Conservation (phyloP, 2,329 filamentous ascomycete genomes). For the Pestalotiopsis sp. region DNA sequence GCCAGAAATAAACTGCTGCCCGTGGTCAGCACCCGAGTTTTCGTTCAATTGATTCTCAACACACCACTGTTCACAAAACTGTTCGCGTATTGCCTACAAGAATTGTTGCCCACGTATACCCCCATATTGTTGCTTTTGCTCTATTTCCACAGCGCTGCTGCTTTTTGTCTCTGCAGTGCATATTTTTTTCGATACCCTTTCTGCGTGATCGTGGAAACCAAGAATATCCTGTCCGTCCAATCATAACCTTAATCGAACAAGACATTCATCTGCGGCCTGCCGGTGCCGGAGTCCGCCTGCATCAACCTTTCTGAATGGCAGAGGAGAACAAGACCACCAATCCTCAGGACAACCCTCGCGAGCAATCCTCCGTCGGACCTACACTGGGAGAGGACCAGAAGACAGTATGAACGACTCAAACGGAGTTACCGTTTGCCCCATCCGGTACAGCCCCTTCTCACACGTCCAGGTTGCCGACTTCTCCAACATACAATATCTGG, state of each 20-base stretch:
- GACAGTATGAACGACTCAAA: slow-evolving; percentile 15
- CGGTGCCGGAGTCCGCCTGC: slow-evolving; percentile 1
- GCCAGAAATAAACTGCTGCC: neutral
- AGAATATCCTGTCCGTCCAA: slow-evolving; percentile 3
- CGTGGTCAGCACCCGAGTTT: neutral
- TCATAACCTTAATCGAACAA: slow-evolving; percentile 1
- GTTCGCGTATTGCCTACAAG: neutral
- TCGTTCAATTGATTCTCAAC: slow-evolving; percentile 15
- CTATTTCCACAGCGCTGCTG: neutral
- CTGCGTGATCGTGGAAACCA: slow-evolving; percentile 10
- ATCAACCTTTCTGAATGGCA: slow-evolving; percentile 13
- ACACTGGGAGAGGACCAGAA: slow-evolving; percentile 7
- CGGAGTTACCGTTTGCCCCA: slow-evolving; percentile 14
- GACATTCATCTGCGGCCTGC: slow-evolving; percentile 8
- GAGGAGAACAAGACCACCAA: neutral
- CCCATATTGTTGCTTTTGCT: slow-evolving; percentile 12
- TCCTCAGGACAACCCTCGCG: slow-evolving; percentile 10
- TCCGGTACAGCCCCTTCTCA: slow-evolving; percentile 12
- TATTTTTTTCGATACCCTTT: slow-evolving; percentile 12
- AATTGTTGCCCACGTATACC: slow-evolving; percentile 22
- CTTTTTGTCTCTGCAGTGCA: slow-evolving; percentile 6
- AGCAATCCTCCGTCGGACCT: slow-evolving; percentile 8
- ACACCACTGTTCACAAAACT: slow-evolving; percentile 13
- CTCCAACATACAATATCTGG: slow-evolving; percentile 13
- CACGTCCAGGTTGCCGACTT: slow-evolving; percentile 19